Percentiles rank a stretch among this genome's conserved stretches.
Evolutionary conservation across 2,329 filamentous ascomycete genomes (phyloP).

Genomic region (Exophiala dermatitidis): DNA sequence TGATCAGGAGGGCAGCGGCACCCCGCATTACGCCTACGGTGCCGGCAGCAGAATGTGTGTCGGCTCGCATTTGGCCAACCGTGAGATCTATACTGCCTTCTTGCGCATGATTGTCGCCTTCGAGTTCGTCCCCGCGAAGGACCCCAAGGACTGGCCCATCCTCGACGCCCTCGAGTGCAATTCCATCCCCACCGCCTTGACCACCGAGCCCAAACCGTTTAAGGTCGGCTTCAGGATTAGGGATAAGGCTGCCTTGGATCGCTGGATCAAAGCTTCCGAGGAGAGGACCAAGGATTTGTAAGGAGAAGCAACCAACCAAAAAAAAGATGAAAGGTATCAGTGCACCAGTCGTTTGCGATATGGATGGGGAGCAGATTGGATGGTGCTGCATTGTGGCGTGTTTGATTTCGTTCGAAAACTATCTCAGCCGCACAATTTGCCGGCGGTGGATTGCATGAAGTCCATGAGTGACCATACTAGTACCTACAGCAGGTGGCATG

Average conservation of each 20-base stretch:
- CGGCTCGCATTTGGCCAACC: slow-evolving; percentile 56
- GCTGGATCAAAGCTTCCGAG: slow-evolving; percentile 50
- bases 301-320: slow-evolving; percentile 4
- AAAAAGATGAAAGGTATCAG: too few relatives aligned
- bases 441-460: too few relatives aligned
- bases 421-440: too few relatives aligned
- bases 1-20: slow-evolving; percentile 46
- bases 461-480: too few relatives aligned
- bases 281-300: slow-evolving; percentile 45
- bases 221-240: slow-evolving; percentile 51
- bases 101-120: slow-evolving; percentile 55
- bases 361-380: too few relatives aligned
- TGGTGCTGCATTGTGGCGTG: too few relatives aligned
- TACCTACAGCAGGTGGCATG: too few relatives aligned
- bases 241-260: slow-evolving; percentile 39
- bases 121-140: slow-evolving; percentile 44
- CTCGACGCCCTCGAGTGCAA: slow-evolving; percentile 54
- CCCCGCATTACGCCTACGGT: slow-evolving; percentile 57
- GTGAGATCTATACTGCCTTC: slow-evolving; percentile 56
- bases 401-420: too few relatives aligned
- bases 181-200: slow-evolving; percentile 50
- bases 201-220: slow-evolving; percentile 57
- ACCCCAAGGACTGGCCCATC: slow-evolving; percentile 45
- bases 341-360: background rate
- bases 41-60: slow-evolving; percentile 59